Base-by-base conservation (phyloP, 352 stramenopile species). In the Phytopythium kandeliae region DNA sequence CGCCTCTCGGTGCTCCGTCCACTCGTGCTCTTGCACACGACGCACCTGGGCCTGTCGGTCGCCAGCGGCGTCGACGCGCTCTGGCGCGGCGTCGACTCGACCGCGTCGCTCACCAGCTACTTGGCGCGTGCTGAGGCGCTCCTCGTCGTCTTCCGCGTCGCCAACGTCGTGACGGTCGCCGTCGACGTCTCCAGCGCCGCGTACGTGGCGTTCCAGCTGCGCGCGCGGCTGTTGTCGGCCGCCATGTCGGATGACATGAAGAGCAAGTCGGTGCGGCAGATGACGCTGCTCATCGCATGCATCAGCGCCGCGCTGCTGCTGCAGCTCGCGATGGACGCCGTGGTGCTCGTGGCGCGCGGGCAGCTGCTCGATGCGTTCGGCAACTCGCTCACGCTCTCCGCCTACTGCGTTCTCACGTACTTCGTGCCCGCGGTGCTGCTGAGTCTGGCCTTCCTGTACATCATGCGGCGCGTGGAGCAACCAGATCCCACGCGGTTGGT, bases 221-320 rank as follows among this genome's bases (percentile, higher is more conserved):
- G 68, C 37, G 48, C 68, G 30, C 47, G 78, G 33, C 53, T 89
- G 41, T 56, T 85, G 12, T 66, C 72, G 19, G 78, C 74, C 21
- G 78, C 78, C 7, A 85, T 89, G 74, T 63, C 74, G 0, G 78
- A 89, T 40, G 68, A 89, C 31, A 86, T 89, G 74, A 89, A 86
- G 64, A 60, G 64, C 19, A 89, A 89, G 57, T 85, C 74, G 33
- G 70, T 85, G 31, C 60, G 78, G 30, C 78, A 89, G 59, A 85
- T 89, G 72, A 78, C 66, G 40, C 60, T 85, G 47, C 58, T 89
- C 0, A 78, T 86, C 60, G 42, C 57, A 2, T 42, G 63, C 15
- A 62, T 89, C 10, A 77, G 57, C 13, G 57, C 55, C 8, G 71
- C 74, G 6, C 35, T 89, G 42, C 46, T 62, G 19, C 47, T 89